Evolutionary conservation across 164 flowering plant genomes (phyloP).

Genomic region (grape (Vitis vinifera)): ASM3070453v1 NC_081812.1:17176501-17177000

Average conservation of each 20-base stretch:
- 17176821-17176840: neutral
- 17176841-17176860: neutral
- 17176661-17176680: neutral
- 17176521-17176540: neutral
- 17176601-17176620: slow-evolving; percentile 86
- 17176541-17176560: slow-evolving; percentile 7
- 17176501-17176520: neutral
- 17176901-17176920: slow-evolving; percentile 70
- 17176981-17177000: slow-evolving; percentile 11
- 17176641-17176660: slow-evolving; percentile 86
- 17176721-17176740: neutral
- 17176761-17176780: too few species aligned
- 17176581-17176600: slow-evolving; percentile 73
- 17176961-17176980: slow-evolving; percentile 80
- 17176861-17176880: neutral
- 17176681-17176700: neutral
- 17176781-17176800: neutral
- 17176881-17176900: slow-evolving; percentile 74
- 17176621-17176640: slow-evolving; percentile 99
- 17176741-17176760: neutral
- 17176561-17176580: slow-evolving; percentile 57
- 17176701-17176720: too few species aligned
- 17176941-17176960: slow-evolving; percentile 95
- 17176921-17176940: slow-evolving; percentile 94
- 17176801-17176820: neutral